phyloP scores from a whole-genome alignment of 2,329 filamentous ascomycete species.

The Fusarium phyllophilum region DNA sequence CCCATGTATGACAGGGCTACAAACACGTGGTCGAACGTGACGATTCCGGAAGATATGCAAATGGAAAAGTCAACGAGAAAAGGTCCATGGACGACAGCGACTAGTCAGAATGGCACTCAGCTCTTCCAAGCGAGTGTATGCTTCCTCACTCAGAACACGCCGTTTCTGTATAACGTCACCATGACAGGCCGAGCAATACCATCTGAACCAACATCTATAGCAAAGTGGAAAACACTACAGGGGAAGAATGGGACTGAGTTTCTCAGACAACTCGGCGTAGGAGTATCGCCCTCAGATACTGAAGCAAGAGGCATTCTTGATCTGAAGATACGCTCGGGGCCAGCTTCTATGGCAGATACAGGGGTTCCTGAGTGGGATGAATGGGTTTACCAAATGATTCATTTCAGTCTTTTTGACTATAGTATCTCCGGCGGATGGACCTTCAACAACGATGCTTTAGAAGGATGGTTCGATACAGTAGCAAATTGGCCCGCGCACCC shows the following conservation, averaged over 20 bases:
- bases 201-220: background rate
- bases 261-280: background rate
- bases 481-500: conserved; percentile 1
- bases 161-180: conserved; percentile 3
- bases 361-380: background rate
- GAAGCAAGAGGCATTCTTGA: background rate
- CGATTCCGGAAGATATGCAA: background rate
- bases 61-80: background rate
- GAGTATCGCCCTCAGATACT: fast-evolving
- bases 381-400: background rate
- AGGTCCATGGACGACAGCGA: background rate
- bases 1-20: background rate
- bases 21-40: fast-evolving
- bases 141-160: background rate
- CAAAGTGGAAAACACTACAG: background rate
- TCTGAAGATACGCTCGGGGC: background rate
- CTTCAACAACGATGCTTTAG: background rate
- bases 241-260: background rate
- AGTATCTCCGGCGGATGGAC: background rate
- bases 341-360: background rate
- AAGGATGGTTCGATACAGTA: fast-evolving
- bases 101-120: background rate
- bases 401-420: background rate
- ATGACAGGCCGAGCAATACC: background rate
- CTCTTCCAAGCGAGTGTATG: background rate